Conservation (phyloP, 2,329 filamentous ascomycete species). For the Coccinonectria pachysandricola region DNA sequence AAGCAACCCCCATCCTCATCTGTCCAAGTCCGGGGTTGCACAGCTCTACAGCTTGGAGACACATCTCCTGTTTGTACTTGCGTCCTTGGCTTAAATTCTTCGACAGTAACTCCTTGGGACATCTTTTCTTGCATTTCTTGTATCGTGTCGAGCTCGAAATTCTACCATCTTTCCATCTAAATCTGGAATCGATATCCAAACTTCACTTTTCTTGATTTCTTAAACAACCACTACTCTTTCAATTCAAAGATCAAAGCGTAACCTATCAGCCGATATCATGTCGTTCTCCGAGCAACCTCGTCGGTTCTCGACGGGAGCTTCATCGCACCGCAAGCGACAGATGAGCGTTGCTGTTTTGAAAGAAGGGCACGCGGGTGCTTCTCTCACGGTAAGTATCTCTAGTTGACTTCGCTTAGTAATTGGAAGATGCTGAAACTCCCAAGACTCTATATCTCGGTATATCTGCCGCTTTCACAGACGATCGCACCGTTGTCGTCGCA, state of each 20-base stretch:
- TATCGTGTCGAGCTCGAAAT: too few species aligned
- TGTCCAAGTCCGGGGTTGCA: too few species aligned
- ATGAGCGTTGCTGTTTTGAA: slow-evolving; percentile 35
- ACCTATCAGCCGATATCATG: slow-evolving; percentile 14
- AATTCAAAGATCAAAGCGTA: slow-evolving; percentile 7
- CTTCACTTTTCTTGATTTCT: too few species aligned
- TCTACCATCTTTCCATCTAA: too few species aligned
- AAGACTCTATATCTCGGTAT: slow-evolving; percentile 54
- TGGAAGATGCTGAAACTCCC: not conserved
- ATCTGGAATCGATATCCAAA: too few species aligned
- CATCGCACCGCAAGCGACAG: slow-evolving; percentile 34
- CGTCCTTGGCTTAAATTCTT: too few species aligned
- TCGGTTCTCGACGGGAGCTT: slow-evolving; percentile 34
- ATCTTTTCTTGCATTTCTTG: too few species aligned
- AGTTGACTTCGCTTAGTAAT: not conserved
- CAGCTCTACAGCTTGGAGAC: too few species aligned
- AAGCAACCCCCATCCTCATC: too few species aligned
- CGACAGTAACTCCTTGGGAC: too few species aligned
- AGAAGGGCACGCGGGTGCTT: slow-evolving; percentile 32
- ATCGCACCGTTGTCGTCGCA: slow-evolving; percentile 47
- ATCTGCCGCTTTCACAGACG: slow-evolving; percentile 41
- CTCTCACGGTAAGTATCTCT: slow-evolving; percentile 31
- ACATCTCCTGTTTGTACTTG: too few species aligned
- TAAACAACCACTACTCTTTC: not conserved
- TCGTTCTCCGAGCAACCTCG: slow-evolving; percentile 20